phyloP scores from a whole-genome alignment of 345 rosid species.

The Cardamine chenopodiifolia region DNA sequence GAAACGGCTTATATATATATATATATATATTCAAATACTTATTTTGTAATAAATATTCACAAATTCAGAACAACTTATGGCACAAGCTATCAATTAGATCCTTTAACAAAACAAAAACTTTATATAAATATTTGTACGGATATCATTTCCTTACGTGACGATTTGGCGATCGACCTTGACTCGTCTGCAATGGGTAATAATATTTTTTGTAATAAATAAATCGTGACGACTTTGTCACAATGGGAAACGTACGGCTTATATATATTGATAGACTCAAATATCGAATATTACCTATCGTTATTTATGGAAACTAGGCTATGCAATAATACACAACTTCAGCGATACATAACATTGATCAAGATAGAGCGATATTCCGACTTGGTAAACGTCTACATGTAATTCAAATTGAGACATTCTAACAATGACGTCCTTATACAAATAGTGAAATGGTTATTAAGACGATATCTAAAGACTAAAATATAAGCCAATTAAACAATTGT shows the following conservation, averaged over 20 bases:
- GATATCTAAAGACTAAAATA: not conserved
- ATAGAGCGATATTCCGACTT: slow-evolving; percentile 3
- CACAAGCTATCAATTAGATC: too few relatives aligned
- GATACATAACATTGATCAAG: not conserved
- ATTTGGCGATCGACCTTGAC: not conserved
- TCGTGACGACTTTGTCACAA: not conserved
- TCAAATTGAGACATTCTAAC: not conserved
- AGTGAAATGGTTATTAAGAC: not conserved
- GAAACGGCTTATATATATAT: too few relatives aligned
- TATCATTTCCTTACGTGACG: not conserved
- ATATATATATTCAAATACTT: too few relatives aligned
- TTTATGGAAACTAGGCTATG: not conserved
- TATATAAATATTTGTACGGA: not conserved
- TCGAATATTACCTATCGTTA: not conserved
- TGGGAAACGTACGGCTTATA: not conserved
- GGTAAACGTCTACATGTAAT: not conserved
- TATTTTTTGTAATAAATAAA: not conserved
- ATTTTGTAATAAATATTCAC: too few relatives aligned
- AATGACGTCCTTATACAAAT: not conserved
- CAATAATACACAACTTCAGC: not conserved
- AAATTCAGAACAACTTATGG: too few relatives aligned
- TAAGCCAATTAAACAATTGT: not conserved
- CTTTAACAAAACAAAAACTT: too few relatives aligned
- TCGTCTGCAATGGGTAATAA: not conserved
- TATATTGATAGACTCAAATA: not conserved